phyloP scores from a whole-genome alignment of 2,329 filamentous ascomycete species.

The Ceratocystiopsis sp. region DNA sequence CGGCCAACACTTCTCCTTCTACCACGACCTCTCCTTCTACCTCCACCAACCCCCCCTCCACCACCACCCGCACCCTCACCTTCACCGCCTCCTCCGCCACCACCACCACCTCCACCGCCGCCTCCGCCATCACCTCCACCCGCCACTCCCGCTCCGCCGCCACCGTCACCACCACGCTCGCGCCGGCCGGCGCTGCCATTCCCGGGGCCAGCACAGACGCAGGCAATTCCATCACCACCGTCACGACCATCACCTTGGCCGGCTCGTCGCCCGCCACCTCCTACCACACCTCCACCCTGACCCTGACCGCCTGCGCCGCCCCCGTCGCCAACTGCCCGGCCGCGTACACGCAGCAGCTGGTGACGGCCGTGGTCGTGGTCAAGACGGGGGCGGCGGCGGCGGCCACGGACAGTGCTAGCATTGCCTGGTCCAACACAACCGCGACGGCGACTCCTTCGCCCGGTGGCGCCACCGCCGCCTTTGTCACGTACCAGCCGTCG shows the following conservation, averaged over 20 bases:
- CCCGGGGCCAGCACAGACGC: neutral
- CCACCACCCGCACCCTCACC: constrained; percentile 12
- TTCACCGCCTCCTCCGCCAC: constrained; percentile 8
- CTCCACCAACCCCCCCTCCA: constrained; percentile 6
- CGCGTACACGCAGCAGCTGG: constrained; percentile 14
- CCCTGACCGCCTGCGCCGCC: constrained; percentile 15
- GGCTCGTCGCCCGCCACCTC: constrained; percentile 6
- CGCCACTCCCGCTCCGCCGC: neutral
- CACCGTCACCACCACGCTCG: neutral
- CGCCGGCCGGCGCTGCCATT: neutral
- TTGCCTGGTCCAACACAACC: neutral
- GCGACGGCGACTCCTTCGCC: neutral
- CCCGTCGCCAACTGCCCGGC: constrained; percentile 16
- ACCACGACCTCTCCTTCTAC: constrained; percentile 8
- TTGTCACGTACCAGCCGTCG: constrained; percentile 10
- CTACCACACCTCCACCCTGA: constrained; percentile 12
- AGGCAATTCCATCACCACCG: neutral
- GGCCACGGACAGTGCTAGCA: constrained; percentile 3
- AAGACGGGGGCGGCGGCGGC: constrained; percentile 11
- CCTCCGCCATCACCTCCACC: constrained; percentile 1
- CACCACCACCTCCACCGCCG: constrained; percentile 1
- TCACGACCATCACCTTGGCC: constrained; percentile 1
- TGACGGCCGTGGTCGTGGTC: constrained; percentile 12
- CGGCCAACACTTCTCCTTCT: neutral
- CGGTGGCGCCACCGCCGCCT: constrained; percentile 7